Base-by-base conservation (phyloP, 139 green algal species). In the Tetradesmus lagerheimii region DNA sequence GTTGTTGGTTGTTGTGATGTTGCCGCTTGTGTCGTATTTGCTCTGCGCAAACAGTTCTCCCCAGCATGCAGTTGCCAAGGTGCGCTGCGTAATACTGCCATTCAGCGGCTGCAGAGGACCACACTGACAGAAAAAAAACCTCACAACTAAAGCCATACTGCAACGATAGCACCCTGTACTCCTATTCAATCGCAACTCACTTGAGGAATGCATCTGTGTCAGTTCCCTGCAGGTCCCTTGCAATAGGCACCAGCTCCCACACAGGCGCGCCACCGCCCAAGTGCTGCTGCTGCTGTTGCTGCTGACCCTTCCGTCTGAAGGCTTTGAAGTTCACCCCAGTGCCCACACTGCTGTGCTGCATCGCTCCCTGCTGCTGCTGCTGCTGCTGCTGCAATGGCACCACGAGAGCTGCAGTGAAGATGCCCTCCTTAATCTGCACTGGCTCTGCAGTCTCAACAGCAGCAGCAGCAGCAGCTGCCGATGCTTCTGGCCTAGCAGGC, bases 371-470 rank as follows among this genome's bases (percentile, higher is more conserved):
- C 45, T 86, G 80, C 80, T 67, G 82, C 53, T 77, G 47, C 81
- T 86, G 82, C 82, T 88, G 82, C 57, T 88, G 82, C 82, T 88
- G 82, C 5, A 37, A 3, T 0, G 45, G 47, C 37, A 86, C 81
- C 18, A 86, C 27, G 16, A 86, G 41, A 25, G n/a, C 35, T 20
- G 50, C 81, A n/a, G 64, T 39, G 41, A 53, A 77, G 15, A 86
- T 75, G n/a, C 81, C 81, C 11, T 86, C 81, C 47, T 75, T 25
- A 5, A 86, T 38, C 31, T 67, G 41, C 16, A 31, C 25, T 39
- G 53, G 41, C n/a, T 50, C 43, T 47, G 79, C 79, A 85, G 47
- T 62, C 18, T 67, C 43, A 85, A 43, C 79, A 66, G 79, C 39
- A 37, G 79, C 6, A 66, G 79, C 57, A 31, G 29, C 77, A 15